A percentile compares a stretch with the other conserved stretches of the same genome.
These are phyloP conservation scores for Scenedesmus sp. DNA, from an alignment of 163 green algal genomes.

Conservation along the genomic window DNA sequence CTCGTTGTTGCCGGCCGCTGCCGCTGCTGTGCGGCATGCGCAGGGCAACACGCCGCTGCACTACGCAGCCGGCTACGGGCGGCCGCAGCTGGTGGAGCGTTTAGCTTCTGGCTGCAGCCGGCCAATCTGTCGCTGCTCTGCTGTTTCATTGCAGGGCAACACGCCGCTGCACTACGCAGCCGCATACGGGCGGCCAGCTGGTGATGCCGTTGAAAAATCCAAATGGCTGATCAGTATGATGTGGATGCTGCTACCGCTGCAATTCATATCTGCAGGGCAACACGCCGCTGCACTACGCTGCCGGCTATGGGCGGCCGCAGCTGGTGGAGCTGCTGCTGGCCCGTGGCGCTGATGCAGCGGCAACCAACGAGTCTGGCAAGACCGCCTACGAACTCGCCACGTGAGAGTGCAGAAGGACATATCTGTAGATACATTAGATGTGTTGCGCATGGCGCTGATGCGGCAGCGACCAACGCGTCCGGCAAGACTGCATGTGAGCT, in stretches of 20 bases:
- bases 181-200: neutral
- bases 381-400: conserved; percentile 70
- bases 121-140: no score
- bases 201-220: neutral
- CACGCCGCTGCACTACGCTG: conserved; percentile 71
- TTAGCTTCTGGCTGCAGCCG: no score
- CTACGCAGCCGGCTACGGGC: conserved; percentile 78
- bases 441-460: neutral
- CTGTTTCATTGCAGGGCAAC: neutral
- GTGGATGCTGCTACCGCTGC: no score
- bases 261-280: conserved; percentile 42
- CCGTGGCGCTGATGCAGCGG: conserved; percentile 63
- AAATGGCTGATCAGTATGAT: neutral
- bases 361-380: conserved; percentile 77
- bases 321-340: conserved; percentile 71
- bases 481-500: no score
- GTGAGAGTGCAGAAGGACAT: conserved; percentile 48
- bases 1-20: no score
- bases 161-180: neutral
- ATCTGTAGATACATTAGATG: neutral
- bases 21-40: no score
- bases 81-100: conserved; percentile 50
- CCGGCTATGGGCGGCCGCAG: conserved; percentile 69
- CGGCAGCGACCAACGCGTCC: no score
- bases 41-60: conserved; percentile 56